A percentile compares a stretch with the other conserved stretches of the same genome.
Conservation (phyloP, 495 filamentous ascomycete genomes). For the Penicillium dipodomyicola region DNA sequence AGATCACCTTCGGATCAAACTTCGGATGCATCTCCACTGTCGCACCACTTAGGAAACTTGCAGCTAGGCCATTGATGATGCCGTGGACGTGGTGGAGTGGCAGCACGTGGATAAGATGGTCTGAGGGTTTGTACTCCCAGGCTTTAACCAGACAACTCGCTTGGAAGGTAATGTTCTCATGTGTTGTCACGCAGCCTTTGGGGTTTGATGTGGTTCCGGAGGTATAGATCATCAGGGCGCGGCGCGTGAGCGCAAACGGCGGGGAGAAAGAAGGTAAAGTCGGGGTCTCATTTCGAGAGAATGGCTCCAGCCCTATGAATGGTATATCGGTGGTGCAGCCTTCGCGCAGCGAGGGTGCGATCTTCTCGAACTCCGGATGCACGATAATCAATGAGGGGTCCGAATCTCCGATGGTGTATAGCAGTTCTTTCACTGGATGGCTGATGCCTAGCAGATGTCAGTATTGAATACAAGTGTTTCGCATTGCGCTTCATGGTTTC, state of each 20-base stretch:
- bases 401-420: slow-evolving; percentile 45
- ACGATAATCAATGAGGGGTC: slow-evolving; percentile 44
- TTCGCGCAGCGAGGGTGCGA: slow-evolving; percentile 33
- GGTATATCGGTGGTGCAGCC: slow-evolving; percentile 25
- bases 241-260: slow-evolving; percentile 28
- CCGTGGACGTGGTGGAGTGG: slow-evolving; percentile 47
- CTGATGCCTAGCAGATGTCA: slow-evolving; percentile 40
- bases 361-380: slow-evolving; percentile 39
- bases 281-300: slow-evolving; percentile 21
- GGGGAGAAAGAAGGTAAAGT: slow-evolving; percentile 35
- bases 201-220: slow-evolving; percentile 46
- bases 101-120: slow-evolving; percentile 46
- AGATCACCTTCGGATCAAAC: slow-evolving; percentile 45
- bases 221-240: slow-evolving; percentile 48
- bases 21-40: slow-evolving; percentile 47
- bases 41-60: slow-evolving; percentile 38
- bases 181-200: slow-evolving; percentile 46
- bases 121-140: slow-evolving; percentile 36
- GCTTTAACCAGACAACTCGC: slow-evolving; percentile 38
- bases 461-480: not conserved
- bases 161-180: slow-evolving; percentile 46
- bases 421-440: slow-evolving; percentile 42
- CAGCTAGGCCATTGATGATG: slow-evolving; percentile 43
- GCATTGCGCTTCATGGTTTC: not conserved
- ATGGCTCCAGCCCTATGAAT: slow-evolving; percentile 38